Evolutionary conservation across 768 basidiomycete species (phyloP).

Genomic region (Amanita rubescens): DNA sequence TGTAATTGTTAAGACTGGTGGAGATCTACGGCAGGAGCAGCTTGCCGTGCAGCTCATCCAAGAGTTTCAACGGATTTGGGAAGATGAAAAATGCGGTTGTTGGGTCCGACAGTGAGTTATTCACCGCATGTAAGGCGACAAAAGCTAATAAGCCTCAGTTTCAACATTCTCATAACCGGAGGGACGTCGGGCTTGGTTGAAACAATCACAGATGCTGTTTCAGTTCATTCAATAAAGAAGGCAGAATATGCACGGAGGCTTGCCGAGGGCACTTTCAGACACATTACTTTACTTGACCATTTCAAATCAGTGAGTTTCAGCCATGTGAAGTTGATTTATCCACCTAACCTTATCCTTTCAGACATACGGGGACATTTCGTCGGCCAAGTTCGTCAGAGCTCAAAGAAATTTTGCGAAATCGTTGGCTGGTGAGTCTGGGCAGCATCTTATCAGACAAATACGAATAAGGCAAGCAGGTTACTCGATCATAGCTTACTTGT

Average conservation of each 20-base stretch:
- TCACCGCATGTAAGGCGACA: neutral
- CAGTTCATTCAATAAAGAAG: constrained; percentile 99
- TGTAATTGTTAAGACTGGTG: constrained; percentile 97
- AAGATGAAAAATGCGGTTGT: constrained; percentile 84
- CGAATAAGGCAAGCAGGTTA: constrained; percentile 48
- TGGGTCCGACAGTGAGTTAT: constrained; percentile 84
- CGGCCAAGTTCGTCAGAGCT: constrained; percentile 82
- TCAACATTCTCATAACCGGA: constrained; percentile 93
- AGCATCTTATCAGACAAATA: neutral
- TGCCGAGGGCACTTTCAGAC: constrained; percentile 70
- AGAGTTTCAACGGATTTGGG: constrained; percentile 92
- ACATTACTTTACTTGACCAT: constrained; percentile 89
- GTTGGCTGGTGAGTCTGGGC: constrained; percentile 50
- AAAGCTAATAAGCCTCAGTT: constrained; percentile 39
- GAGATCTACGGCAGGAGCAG: constrained; percentile 94
- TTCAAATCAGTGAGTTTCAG: constrained; percentile 64
- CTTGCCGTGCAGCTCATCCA: constrained; percentile 92
- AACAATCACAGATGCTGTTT: constrained; percentile 97
- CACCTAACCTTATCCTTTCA: constrained; percentile 19
- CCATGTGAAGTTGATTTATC: neutral
- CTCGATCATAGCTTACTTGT: constrained; percentile 90
- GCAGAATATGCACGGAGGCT: constrained; percentile 90
- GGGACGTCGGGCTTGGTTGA: constrained; percentile 91
- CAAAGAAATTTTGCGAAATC: constrained; percentile 94
- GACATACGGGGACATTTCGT: constrained; percentile 87